Evolutionary conservation across 164 flowering plant species (phyloP).

Genomic region (Chloranthus sessilifolius): DNA sequence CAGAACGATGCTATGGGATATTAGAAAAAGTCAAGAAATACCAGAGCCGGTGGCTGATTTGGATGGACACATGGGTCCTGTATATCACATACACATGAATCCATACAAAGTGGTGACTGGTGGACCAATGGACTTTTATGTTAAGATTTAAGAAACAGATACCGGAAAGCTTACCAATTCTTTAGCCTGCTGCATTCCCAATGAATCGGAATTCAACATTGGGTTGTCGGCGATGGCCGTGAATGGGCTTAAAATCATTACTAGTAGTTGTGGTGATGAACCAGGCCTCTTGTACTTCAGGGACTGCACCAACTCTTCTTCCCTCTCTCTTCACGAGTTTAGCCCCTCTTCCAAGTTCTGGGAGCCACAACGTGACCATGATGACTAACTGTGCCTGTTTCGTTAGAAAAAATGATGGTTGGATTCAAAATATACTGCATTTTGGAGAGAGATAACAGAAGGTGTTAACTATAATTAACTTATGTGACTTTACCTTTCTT

Average conservation of each 20-base stretch:
- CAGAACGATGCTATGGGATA: conserved; percentile 71
- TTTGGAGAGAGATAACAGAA: too few relatives aligned
- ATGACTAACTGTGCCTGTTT: too few relatives aligned
- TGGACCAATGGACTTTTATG: conserved; percentile 27
- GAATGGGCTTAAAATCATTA: conserved; percentile 40
- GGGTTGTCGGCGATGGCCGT: conserved; percentile 64
- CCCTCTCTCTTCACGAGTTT: conserved; percentile 18
- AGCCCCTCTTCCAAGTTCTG: conserved; percentile 42
- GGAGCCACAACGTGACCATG: conserved; percentile 14
- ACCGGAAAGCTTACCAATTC: conserved; percentile 40
- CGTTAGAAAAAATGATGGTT: too few relatives aligned
- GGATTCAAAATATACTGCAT: too few relatives aligned
- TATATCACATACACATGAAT: conserved; percentile 53
- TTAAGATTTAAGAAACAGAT: conserved; percentile 51
- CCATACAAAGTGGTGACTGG: conserved; percentile 56
- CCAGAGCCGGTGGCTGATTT: conserved; percentile 38
- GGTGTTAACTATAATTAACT: too few relatives aligned
- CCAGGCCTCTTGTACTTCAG: conserved; percentile 22
- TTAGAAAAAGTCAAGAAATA: conserved; percentile 37
- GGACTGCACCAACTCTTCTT: conserved; percentile 38
- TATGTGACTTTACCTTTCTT: too few relatives aligned
- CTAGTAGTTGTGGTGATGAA: conserved; percentile 24
- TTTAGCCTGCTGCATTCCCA: conserved; percentile 18
- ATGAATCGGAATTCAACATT: background rate
- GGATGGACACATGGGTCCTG: conserved; percentile 51